These are phyloP conservation scores for Apiotrichum veenhuisii DNA, from an alignment of 1,284 basidiomycete genomes.

Conservation along the genomic window DNA sequence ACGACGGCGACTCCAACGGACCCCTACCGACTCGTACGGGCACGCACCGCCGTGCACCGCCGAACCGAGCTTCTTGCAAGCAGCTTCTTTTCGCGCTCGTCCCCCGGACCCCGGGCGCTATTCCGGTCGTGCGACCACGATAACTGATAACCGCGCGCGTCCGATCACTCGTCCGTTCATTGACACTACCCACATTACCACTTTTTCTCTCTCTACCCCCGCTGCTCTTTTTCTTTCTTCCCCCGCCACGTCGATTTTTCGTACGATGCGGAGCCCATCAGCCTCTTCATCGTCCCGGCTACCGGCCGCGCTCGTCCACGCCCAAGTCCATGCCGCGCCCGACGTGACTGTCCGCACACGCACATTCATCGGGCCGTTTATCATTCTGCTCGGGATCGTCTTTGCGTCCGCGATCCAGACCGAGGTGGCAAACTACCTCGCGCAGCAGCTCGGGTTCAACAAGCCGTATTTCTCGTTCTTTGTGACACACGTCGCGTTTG, in stretches of 20 bases:
- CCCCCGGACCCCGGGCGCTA: too few relatives aligned
- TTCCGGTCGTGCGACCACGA: too few relatives aligned
- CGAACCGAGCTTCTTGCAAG: too few relatives aligned
- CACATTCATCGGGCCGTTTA: slow-evolving; percentile 28
- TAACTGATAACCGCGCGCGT: too few relatives aligned
- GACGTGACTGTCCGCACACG: background rate
- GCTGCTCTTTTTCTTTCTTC: background rate
- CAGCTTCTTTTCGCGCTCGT: too few relatives aligned
- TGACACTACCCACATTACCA: too few relatives aligned
- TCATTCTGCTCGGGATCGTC: slow-evolving; percentile 42
- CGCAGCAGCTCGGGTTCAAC: slow-evolving; percentile 31
- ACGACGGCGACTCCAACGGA: too few relatives aligned
- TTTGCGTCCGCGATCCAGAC: slow-evolving; percentile 44
- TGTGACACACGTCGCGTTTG: slow-evolving; percentile 48
- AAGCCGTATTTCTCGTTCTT: slow-evolving; percentile 50
- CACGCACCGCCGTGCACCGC: too few relatives aligned
- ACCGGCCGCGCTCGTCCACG: background rate
- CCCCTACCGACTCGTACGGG: too few relatives aligned
- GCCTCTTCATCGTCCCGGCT: background rate
- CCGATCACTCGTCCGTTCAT: too few relatives aligned
- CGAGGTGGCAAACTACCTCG: slow-evolving; percentile 40
- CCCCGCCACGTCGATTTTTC: too few relatives aligned
- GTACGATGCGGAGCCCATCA: background rate
- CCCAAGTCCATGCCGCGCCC: too few relatives aligned
- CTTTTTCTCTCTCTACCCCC: background rate